Percentiles rank a stretch among this genome's conserved stretches.
phyloP scores from a whole-genome alignment of 805 yeast genomes.

The Allodekkera sacchari region DNA sequence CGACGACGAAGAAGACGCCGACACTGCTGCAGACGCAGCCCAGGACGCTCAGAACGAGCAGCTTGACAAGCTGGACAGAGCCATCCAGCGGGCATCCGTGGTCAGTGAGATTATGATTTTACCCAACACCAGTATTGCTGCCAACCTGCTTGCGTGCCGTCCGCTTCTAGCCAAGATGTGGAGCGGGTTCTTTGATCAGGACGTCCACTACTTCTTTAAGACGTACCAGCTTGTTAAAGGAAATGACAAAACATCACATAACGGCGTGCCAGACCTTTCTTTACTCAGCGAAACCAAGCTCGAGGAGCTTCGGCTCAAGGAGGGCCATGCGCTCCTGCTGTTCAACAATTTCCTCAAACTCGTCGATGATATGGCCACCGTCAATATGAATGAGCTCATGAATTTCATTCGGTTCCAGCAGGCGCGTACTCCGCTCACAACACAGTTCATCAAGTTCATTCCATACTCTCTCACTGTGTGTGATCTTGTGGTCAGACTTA shows the following conservation, averaged over 20 bases:
- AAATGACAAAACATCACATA: constrained; percentile 1
- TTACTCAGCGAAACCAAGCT: constrained; percentile 1
- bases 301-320: constrained; percentile 8
- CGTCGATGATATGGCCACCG: constrained; percentile 74
- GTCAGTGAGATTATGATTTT: constrained; percentile 23
- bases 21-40: constrained; percentile 2
- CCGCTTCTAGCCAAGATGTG: constrained; percentile 19
- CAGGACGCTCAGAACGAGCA: constrained; percentile 4
- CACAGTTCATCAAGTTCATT: constrained; percentile 63
- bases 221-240: neutral
- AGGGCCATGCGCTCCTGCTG: constrained; percentile 20
- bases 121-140: constrained; percentile 15
- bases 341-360: constrained; percentile 61
- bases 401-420: constrained; percentile 52
- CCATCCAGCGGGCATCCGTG: constrained; percentile 19
- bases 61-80: constrained; percentile 9
- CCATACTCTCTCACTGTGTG: constrained; percentile 82
- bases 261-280: neutral
- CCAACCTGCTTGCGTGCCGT: constrained; percentile 15
- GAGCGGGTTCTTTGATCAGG: constrained; percentile 25
- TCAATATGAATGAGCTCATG: constrained; percentile 68
- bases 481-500: constrained; percentile 79
- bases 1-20: constrained; percentile 3
- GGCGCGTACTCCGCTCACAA: constrained; percentile 41
- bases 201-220: constrained; percentile 13